Base-by-base conservation (phyloP, 768 basidiomycete species). In the Suillus alpinus region DNA sequence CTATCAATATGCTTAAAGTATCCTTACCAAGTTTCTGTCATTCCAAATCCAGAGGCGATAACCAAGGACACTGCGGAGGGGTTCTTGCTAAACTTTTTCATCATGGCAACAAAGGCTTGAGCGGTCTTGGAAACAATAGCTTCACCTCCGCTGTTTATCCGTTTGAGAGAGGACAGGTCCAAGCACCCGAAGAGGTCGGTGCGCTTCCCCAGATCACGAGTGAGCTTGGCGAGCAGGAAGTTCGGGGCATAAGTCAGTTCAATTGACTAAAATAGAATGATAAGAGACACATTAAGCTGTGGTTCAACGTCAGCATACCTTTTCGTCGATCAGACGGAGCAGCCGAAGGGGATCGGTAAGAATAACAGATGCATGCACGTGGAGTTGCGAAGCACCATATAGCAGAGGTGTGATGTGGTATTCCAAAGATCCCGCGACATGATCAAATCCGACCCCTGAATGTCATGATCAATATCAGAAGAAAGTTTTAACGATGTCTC, bases 381-480 rank as follows among this genome's bases (percentile, higher is more conserved):
- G 64, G 29, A 71, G 46, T 39, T 68, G 69, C 10, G 66, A 67
- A 43, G 67, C 64, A 12, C 75, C 76, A 41, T 69, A 74, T 10
- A 73, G 62, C 39, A 72, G 61, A 20, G 78, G 73, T 0, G 77
- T 71, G 2, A 81, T 59, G 55, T 80, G 79, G 61, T 79, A 69
- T 56, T 81, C 79, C 4, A 78, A 69, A 0, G 78, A 73, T 40
- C 75, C 77, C 4, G 78, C 79, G 34, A 81, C 77, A 55, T 81
- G 79, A 56, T 81, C 80, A 50, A 81, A 78, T n/a, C 76, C 77
- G 8, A 81, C 78, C 80, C 72, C 72, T 73, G 62, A 13, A 44
- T 20, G 5, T 20, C 32, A 29, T 4, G 8, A 16, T 59, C 9
- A 36, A 59, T n/a, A 5, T 34, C n/a, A 52, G 7, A 23, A 8